Base-by-base conservation (phyloP, 805 yeast genomes). In the Scheffersomyces coipomensis region DNA sequence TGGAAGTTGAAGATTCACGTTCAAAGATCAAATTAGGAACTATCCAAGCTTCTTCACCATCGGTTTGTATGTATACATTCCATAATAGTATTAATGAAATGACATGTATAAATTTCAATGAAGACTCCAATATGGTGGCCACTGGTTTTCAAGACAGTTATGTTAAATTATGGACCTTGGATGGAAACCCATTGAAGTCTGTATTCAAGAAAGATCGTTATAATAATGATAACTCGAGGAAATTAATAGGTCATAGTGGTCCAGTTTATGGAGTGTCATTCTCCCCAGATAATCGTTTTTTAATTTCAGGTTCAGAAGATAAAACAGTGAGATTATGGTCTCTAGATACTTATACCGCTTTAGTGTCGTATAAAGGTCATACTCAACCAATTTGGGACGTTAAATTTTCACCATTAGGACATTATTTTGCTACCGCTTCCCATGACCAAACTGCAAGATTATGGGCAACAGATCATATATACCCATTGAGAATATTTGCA, bases 381-480 rank as follows among this genome's bases (percentile, higher is more conserved):
- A 88, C 83, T 53, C 95, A 88, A 50, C 98, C 99, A 1, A 85
- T 93, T 19, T 93, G 99, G 99, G 98, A 93, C 58, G 97, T 93
- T 6, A 78, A 85, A 52, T 93, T 88, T 56, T 83, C 96, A 2
- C 99, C 99, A 2, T 68, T 86, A 52, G 99, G 99, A 4, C 98
- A 93, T 65, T 93, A 93, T 66, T 93, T 93, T 63, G 97, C 95
- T n/a, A 90, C 97, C 0, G 97, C 95, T 0, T 88, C 97, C 2
- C 97, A 90, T 57, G 99, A 93, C 58, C 97, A 90, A 60, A 93
- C 99, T 0, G 98, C 98, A 1, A 76, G 98, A 45, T 71, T 93
- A 40, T 93, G 99, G 99, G 89, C 96, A 19, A 88, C 96, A 51
- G 99, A 93, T 60, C 99, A 93, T 63, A 90, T 93, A 33, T 90